These are phyloP conservation scores for Acrodontium crateriforme DNA, from an alignment of 2,329 filamentous ascomycete species.

Conservation along the genomic window DNA sequence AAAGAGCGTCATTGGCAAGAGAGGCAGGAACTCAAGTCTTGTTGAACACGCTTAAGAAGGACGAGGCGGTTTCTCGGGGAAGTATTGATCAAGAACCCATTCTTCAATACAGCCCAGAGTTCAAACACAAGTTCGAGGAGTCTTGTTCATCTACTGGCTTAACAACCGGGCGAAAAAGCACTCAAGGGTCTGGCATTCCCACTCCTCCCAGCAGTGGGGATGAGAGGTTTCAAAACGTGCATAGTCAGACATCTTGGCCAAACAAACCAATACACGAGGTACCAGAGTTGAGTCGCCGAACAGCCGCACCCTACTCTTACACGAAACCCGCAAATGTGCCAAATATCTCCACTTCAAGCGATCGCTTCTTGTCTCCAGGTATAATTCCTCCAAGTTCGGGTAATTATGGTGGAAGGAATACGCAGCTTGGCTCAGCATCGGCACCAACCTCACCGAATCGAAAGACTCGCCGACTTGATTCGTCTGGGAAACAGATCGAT, in stretches of 20 bases:
- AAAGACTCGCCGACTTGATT: slow-evolving; percentile 13
- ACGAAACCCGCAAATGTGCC: slow-evolving; percentile 23
- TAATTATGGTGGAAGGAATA: slow-evolving; percentile 2
- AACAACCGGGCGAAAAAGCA: too few relatives aligned
- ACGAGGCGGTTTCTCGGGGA: slow-evolving; percentile 48
- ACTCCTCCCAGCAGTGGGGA: slow-evolving; percentile 27
- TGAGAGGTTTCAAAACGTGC: slow-evolving; percentile 16
- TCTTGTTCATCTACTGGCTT: too few relatives aligned
- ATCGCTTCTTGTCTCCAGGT: slow-evolving; percentile 36
- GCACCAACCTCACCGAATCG: slow-evolving; percentile 12
- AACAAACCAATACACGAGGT: slow-evolving; percentile 19
- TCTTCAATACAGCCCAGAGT: slow-evolving; percentile 42
- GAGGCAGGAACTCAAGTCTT: slow-evolving; percentile 37
- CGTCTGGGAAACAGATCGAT: slow-evolving; percentile 8
- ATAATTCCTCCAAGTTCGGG: slow-evolving; percentile 27
- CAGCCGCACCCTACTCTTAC: slow-evolving; percentile 33
- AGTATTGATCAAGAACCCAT: slow-evolving; percentile 55
- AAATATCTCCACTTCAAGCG: slow-evolving; percentile 22
- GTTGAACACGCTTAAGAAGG: slow-evolving; percentile 26
- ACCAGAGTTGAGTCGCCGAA: slow-evolving; percentile 27
- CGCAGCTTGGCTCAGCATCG: slow-evolving; percentile 3
- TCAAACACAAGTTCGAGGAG: slow-evolving; percentile 8
- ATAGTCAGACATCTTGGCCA: slow-evolving; percentile 17
- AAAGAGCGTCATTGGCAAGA: slow-evolving; percentile 45
- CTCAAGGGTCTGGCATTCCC: slow-evolving; percentile 12